Evolutionary conservation across 2,329 filamentous ascomycete genomes (phyloP).

Genomic region (Karstenula rhodostoma): DNA sequence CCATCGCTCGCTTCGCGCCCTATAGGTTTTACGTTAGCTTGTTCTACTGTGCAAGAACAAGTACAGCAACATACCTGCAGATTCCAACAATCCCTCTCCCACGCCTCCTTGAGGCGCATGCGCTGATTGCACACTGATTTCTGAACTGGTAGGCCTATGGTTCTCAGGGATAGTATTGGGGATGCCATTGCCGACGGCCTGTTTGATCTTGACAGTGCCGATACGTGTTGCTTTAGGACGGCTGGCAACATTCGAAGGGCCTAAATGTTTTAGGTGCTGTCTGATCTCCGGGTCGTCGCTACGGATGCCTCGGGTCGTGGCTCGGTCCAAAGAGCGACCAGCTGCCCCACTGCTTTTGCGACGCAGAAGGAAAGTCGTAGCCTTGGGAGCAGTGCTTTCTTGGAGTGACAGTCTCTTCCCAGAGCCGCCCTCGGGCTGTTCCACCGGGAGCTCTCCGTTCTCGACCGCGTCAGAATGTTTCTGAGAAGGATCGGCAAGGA

Average conservation of each 20-base stretch:
- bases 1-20: conserved; percentile 68
- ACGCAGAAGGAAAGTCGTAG: conserved; percentile 55
- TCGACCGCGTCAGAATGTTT: conserved; percentile 36
- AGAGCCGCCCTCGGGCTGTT: conserved; percentile 21
- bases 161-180: conserved; percentile 54
- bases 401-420: conserved; percentile 42
- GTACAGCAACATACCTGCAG: conserved; percentile 52
- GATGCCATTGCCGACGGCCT: conserved; percentile 56
- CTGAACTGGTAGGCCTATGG: conserved; percentile 35
- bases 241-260: conserved; percentile 69
- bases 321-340: conserved; percentile 22
- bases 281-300: conserved; percentile 63
- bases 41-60: background rate
- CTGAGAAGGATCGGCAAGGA: conserved; percentile 55
- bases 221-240: conserved; percentile 68
- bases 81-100: conserved; percentile 62
- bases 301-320: conserved; percentile 53
- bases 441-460: conserved; percentile 28
- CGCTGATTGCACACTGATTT: conserved; percentile 24
- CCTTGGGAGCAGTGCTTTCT: conserved; percentile 39
- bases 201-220: conserved; percentile 71
- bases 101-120: conserved; percentile 60
- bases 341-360: conserved; percentile 55
- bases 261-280: conserved; percentile 69
- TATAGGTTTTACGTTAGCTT: background rate